These are phyloP conservation scores for Tetrahymena thermophila DNA, from an alignment of 73 alveolate genomes.

Conservation along the genomic window DNA sequence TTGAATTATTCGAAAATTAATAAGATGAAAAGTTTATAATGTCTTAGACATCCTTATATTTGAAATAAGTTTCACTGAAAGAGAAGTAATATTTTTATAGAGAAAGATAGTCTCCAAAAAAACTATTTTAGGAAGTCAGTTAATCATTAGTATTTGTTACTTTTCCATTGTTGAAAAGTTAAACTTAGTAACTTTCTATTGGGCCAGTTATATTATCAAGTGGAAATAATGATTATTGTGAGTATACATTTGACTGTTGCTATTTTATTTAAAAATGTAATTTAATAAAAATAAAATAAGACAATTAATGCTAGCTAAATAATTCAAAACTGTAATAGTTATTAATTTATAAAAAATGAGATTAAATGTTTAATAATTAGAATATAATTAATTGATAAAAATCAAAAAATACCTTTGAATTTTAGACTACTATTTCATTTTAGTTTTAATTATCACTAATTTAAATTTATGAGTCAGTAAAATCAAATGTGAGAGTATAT, in stretches of 20 bases:
- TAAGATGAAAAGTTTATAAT: not conserved
- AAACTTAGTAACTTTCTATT: not conserved
- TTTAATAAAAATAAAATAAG: not conserved
- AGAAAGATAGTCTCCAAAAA: not conserved
- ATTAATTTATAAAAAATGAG: too few species aligned
- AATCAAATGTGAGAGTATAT: not conserved
- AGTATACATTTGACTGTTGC: not conserved
- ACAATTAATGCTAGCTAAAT: too few species aligned
- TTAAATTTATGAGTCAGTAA: not conserved
- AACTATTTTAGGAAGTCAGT: not conserved
- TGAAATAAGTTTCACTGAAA: not conserved
- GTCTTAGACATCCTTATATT: not conserved
- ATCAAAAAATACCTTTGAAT: not conserved
- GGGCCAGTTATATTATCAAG: not conserved
- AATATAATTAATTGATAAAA: too few species aligned
- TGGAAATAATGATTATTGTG: not conserved
- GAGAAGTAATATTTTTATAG: not conserved
- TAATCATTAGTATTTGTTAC: not conserved
- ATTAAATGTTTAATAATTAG: too few species aligned
- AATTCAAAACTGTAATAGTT: too few species aligned
- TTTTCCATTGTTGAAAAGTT: not conserved
- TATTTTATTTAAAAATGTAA: not conserved
- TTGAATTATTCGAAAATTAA: not conserved
- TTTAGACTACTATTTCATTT: not conserved
- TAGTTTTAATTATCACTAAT: not conserved